A percentile compares a stretch with the other conserved stretches of the same genome.
phyloP scores from a whole-genome alignment of 2,329 filamentous ascomycete genomes.

The Madurella fahalii region DNA sequence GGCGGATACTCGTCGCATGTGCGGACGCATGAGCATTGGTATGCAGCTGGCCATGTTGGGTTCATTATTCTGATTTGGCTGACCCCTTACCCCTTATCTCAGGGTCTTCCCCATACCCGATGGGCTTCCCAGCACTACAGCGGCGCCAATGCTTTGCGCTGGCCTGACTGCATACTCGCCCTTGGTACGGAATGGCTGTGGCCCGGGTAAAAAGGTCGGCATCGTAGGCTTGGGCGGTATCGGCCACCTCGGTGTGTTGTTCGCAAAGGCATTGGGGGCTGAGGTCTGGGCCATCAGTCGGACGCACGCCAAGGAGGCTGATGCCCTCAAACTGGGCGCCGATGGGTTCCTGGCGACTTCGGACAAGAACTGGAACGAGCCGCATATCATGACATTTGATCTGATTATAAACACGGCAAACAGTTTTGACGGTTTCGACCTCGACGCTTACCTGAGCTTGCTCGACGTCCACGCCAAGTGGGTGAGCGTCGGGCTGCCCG shows the following conservation, averaged over 20 bases:
- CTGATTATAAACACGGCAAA: constrained; percentile 73
- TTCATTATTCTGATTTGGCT: background rate
- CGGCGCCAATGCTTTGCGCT: constrained; percentile 80
- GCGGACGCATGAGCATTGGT: constrained; percentile 67
- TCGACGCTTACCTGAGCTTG: constrained; percentile 68
- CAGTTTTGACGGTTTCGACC: constrained; percentile 63
- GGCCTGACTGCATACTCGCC: constrained; percentile 78
- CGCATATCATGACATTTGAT: constrained; percentile 63
- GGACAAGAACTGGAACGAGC: constrained; percentile 54
- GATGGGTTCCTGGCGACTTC: constrained; percentile 56
- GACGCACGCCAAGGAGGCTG: constrained; percentile 55
- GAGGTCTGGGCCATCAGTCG: constrained; percentile 61
- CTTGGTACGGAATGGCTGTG: constrained; percentile 68
- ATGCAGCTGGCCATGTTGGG: constrained; percentile 17
- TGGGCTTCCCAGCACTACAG: constrained; percentile 55
- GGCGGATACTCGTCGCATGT: constrained; percentile 48
- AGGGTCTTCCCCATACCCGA: constrained; percentile 73
- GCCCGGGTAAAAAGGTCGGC: constrained; percentile 74
- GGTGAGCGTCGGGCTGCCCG: constrained; percentile 75
- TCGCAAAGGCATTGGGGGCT: constrained; percentile 62
- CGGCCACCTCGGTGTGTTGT: constrained; percentile 67
- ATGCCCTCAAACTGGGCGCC: constrained; percentile 56
- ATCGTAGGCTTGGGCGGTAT: constrained; percentile 70
- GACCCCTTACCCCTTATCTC: background rate
- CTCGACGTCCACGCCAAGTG: constrained; percentile 79